phyloP scores from a whole-genome alignment of 169 alveolate species.

The Eimeria maxima region DNA sequence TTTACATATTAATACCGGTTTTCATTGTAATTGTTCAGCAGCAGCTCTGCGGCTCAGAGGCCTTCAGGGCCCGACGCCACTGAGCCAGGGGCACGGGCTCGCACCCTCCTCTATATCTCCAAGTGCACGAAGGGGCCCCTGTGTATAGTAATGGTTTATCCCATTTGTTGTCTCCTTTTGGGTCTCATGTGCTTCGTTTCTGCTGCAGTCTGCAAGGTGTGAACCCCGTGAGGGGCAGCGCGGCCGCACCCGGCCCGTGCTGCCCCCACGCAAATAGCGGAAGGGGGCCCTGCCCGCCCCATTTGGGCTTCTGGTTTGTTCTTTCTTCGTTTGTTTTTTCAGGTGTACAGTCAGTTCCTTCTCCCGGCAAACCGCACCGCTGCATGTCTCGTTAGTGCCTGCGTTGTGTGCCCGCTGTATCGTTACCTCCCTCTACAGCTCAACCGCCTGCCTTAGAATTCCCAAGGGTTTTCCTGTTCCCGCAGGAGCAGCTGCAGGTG shows the following conservation, averaged over 20 bases:
- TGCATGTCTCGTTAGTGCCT: neutral
- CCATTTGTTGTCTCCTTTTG: neutral
- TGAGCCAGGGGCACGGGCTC: constrained; percentile 20
- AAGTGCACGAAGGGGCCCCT: neutral
- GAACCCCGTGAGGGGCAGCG: neutral
- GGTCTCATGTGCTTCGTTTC: neutral
- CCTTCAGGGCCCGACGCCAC: constrained; percentile 8
- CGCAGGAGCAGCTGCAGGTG: constrained; percentile 43
- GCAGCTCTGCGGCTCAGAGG: neutral
- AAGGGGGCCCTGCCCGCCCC: neutral
- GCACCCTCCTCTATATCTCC: neutral
- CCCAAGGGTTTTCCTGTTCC: neutral
- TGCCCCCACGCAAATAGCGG: neutral
- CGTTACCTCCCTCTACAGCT: neutral
- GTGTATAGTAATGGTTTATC: neutral
- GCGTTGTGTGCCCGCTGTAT: neutral
- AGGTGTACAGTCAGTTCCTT: constrained; percentile 22
- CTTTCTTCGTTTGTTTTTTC: neutral
- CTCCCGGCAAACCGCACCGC: neutral
- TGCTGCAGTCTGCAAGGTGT: neutral
- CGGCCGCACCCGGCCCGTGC: neutral
- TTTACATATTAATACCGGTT: neutral
- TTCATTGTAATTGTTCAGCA: neutral
- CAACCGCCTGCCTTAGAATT: neutral
- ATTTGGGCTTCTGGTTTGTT: neutral